Conservation (phyloP, 1,139 yeast genomes). For the Sugiyamaella grinbergsii region DNA sequence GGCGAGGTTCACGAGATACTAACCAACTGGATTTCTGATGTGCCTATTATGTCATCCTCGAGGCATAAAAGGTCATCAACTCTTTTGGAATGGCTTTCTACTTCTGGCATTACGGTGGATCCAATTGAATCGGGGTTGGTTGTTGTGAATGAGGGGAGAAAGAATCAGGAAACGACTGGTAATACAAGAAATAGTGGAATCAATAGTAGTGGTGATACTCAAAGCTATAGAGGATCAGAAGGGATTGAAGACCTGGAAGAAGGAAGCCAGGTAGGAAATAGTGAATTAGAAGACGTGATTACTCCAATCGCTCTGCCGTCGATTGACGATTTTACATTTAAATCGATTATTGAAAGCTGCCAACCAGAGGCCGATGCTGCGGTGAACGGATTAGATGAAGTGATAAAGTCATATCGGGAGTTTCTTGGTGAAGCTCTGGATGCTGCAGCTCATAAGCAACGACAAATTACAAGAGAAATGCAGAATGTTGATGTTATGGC, state of each 20-base stretch:
- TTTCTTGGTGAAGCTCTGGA: slow-evolving; percentile 13
- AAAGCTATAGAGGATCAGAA: neutral
- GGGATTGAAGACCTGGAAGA: neutral
- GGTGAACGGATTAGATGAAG: slow-evolving; percentile 4
- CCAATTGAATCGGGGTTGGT: neutral
- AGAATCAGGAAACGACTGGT: neutral
- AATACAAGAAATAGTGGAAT: neutral
- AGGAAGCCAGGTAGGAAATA: neutral
- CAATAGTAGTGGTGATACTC: neutral
- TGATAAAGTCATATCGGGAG: slow-evolving; percentile 8
- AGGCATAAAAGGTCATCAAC: slow-evolving; percentile 9
- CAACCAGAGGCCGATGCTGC: slow-evolving; percentile 11
- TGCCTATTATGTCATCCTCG: neutral
- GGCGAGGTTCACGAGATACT: neutral
- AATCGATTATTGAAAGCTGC: slow-evolving; percentile 9
- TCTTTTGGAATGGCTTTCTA: slow-evolving; percentile 6
- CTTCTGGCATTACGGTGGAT: too few relatives aligned
- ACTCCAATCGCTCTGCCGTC: slow-evolving; percentile 7
- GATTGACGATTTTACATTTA: slow-evolving; percentile 17
- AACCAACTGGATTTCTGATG: neutral
- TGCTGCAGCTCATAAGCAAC: slow-evolving; percentile 8
- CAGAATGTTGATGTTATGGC: slow-evolving; percentile 13
- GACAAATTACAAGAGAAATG: slow-evolving; percentile 9
- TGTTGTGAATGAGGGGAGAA: neutral
- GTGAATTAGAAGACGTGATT: neutral